Percentiles rank a stretch among this genome's conserved stretches.
Conservation (phyloP, 1,139 yeast genomes). For the Hyphopichia buzzinii region DNA sequence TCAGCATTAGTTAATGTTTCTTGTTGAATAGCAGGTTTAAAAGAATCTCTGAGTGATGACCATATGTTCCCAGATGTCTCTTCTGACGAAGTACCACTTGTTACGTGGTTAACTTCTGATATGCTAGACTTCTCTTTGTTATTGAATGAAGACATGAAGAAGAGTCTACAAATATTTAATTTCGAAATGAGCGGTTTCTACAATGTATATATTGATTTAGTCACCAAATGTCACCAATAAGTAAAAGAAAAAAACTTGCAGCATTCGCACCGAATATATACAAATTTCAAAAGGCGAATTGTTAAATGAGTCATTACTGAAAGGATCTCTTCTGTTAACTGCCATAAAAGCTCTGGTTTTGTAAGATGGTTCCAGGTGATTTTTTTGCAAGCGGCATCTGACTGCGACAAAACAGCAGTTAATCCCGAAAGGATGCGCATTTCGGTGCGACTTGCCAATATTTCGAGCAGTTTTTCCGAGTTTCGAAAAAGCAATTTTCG, state of each 20-base stretch:
- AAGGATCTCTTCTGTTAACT: background rate
- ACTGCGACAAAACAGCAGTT: background rate
- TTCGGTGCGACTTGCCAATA: background rate
- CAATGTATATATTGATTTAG: background rate
- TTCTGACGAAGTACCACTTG: background rate
- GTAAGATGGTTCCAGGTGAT: background rate
- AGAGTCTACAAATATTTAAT: too few relatives aligned
- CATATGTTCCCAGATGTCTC: constrained; percentile 10
- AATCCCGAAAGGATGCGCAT: background rate
- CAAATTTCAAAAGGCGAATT: background rate
- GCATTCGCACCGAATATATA: background rate
- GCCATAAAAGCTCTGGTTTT: too few relatives aligned
- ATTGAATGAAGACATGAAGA: too few relatives aligned
- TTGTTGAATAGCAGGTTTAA: constrained; percentile 29
- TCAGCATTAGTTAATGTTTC: constrained; percentile 17
- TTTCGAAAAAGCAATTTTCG: background rate
- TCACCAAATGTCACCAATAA: background rate
- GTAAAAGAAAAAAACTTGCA: background rate
- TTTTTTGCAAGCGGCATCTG: background rate
- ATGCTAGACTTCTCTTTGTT: background rate
- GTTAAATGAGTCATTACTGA: background rate
- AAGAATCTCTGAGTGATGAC: constrained; percentile 31
- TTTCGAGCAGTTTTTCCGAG: background rate
- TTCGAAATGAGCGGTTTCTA: background rate
- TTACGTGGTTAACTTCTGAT: background rate